Evolutionary conservation across 306 rosid genomes (phyloP).

Genomic region (Malus fusca): DNA sequence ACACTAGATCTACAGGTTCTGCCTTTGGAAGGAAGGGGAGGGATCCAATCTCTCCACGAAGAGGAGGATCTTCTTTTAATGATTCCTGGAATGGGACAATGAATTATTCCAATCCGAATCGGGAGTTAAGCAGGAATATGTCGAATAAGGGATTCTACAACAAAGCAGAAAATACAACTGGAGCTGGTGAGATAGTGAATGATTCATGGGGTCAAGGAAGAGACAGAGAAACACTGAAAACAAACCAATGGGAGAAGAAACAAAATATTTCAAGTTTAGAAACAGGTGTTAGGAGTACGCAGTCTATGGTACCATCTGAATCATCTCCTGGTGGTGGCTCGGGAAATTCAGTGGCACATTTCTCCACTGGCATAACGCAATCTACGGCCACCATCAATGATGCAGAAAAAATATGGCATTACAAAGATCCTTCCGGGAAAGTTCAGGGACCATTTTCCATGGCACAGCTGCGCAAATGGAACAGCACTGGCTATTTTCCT

Average conservation of each 20-base stretch:
- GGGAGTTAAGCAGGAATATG: slow-evolving; percentile 56
- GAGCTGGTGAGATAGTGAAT: slow-evolving; percentile 42
- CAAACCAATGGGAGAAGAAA: slow-evolving; percentile 62
- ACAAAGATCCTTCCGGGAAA: slow-evolving; percentile 93
- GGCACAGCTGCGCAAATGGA: slow-evolving; percentile 90
- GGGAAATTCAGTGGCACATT: slow-evolving; percentile 41
- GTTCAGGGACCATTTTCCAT: slow-evolving; percentile 96
- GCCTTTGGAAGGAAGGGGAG: slow-evolving; percentile 71
- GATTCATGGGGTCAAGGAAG: slow-evolving; percentile 65
- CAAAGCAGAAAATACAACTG: slow-evolving; percentile 53
- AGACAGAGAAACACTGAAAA: slow-evolving; percentile 58
- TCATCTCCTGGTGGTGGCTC: slow-evolving; percentile 24
- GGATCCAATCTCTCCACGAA: slow-evolving; percentile 73
- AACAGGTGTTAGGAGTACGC: slow-evolving; percentile 36
- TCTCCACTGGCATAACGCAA: slow-evolving; percentile 32
- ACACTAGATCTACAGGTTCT: slow-evolving; percentile 57
- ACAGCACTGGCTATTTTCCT: slow-evolving; percentile 87
- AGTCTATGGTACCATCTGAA: slow-evolving; percentile 31
- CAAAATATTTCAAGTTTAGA: slow-evolving; percentile 47
- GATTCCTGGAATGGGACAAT: slow-evolving; percentile 77
- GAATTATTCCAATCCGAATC: slow-evolving; percentile 47
- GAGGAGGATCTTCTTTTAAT: slow-evolving; percentile 46
- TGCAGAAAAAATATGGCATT: slow-evolving; percentile 80
- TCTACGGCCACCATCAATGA: slow-evolving; percentile 54
- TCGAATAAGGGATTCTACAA: slow-evolving; percentile 61